phyloP scores from a whole-genome alignment of 2,329 filamentous ascomycete species.

The Arthroderma uncinatum region DNA sequence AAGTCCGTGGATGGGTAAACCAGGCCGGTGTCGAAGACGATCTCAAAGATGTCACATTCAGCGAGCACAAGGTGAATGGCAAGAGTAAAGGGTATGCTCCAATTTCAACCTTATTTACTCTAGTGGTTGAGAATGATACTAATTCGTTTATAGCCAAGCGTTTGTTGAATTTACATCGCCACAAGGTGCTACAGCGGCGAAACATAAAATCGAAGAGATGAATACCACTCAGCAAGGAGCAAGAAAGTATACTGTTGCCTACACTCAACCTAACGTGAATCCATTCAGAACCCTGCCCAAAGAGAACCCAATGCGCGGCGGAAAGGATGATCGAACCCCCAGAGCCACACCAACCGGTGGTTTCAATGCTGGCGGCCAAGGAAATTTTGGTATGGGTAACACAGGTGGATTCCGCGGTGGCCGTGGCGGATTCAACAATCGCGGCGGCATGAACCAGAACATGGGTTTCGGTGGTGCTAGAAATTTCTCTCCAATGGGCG shows the following conservation, averaged over 20 bases:
- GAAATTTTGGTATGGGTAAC: conserved; percentile 30
- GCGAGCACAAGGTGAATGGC: conserved; percentile 96
- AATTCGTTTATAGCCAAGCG: conserved; percentile 45
- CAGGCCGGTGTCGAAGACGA: conserved; percentile 72
- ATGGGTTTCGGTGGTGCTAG: conserved; percentile 41
- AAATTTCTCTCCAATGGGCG: conserved; percentile 37
- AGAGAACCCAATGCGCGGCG: conserved; percentile 58
- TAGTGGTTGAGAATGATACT: background rate
- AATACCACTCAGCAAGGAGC: conserved; percentile 42
- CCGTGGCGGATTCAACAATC: conserved; percentile 43
- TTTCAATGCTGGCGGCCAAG: conserved; percentile 34
- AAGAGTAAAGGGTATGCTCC: conserved; percentile 84
- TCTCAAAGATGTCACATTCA: conserved; percentile 87
- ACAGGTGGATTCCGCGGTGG: conserved; percentile 45
- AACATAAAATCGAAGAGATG: conserved; percentile 64
- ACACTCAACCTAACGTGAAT: conserved; percentile 66
- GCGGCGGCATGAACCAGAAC: conserved; percentile 36
- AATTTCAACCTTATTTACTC: background rate
- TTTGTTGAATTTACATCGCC: conserved; percentile 76
- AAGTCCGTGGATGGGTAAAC: conserved; percentile 76
- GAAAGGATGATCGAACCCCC: conserved; percentile 47
- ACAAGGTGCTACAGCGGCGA: conserved; percentile 75
- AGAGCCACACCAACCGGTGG: conserved; percentile 41
- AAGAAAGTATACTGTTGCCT: conserved; percentile 62
- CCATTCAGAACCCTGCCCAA: conserved; percentile 87